Evolutionary conservation across 2,329 filamentous ascomycete genomes (phyloP).

Genomic region (Calonectria fujianensis): DNA sequence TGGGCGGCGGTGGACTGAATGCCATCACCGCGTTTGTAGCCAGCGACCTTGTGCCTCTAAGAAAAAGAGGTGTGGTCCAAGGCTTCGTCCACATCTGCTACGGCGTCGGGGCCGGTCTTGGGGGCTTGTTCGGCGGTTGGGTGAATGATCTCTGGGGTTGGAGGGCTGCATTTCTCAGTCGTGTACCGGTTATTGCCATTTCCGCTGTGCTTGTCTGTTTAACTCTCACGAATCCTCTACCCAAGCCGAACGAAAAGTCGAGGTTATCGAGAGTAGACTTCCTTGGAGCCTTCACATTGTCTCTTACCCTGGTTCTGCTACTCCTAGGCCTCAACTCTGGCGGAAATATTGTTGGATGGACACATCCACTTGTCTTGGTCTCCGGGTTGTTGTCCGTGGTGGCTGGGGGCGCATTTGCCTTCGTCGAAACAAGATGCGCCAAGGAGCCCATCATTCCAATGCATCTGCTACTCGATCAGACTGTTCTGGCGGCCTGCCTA

Average conservation of each 20-base stretch:
- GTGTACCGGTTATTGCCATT: background rate
- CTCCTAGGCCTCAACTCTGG: background rate
- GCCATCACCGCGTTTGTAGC: background rate
- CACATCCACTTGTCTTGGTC: background rate
- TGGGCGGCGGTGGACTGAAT: background rate
- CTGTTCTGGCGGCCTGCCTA: background rate
- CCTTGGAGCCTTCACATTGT: background rate
- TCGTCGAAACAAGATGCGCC: conserved; percentile 1
- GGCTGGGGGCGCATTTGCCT: background rate
- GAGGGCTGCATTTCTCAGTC: background rate
- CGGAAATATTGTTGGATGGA: background rate
- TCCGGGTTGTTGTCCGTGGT: background rate
- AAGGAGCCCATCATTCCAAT: background rate
- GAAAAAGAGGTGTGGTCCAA: background rate
- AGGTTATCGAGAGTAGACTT: background rate
- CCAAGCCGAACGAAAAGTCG: background rate
- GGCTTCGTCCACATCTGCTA: conserved; percentile 3
- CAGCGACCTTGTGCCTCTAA: conserved; percentile 1
- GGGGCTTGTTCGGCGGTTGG: background rate
- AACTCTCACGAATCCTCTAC: background rate
- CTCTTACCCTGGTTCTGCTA: background rate
- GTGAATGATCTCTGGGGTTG: background rate
- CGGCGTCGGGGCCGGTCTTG: background rate
- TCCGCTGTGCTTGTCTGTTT: background rate
- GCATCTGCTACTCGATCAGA: background rate